A percentile compares a stretch with the other conserved stretches of the same genome.
phyloP scores from a whole-genome alignment of 2,329 filamentous ascomycete species.

The Mollisia scopiformis region DNA sequence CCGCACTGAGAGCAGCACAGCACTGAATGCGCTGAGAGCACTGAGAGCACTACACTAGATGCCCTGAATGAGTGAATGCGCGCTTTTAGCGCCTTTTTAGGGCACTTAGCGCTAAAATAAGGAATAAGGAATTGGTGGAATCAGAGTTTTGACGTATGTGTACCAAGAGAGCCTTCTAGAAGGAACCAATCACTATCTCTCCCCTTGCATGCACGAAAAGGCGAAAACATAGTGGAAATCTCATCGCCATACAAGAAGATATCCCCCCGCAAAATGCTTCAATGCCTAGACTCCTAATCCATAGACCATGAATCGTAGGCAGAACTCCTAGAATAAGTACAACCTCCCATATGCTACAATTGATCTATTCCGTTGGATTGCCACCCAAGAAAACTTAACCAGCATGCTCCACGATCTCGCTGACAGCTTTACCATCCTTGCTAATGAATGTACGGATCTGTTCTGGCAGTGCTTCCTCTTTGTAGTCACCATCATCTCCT shows the following conservation, averaged over 20 bases:
- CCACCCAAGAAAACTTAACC: slow-evolving; percentile 45
- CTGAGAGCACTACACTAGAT: no score
- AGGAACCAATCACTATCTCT: background rate
- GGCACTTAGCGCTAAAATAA: no score
- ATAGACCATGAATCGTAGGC: background rate
- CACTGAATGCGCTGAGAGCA: no score
- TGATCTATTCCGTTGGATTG: background rate
- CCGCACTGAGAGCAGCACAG: no score
- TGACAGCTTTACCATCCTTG: slow-evolving; percentile 75
- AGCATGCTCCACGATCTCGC: slow-evolving; percentile 93
- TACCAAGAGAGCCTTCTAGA: no score
- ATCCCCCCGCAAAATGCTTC: background rate
- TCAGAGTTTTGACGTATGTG: background rate
- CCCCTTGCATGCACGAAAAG: background rate
- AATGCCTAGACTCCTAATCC: background rate
- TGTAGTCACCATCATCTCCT: slow-evolving; percentile 74
- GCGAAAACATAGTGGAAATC: background rate
- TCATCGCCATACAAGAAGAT: no score
- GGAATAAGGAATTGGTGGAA: no score
- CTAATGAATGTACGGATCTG: slow-evolving; percentile 83
- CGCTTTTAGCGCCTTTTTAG: no score
- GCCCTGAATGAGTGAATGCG: no score
- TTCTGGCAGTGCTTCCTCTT: slow-evolving; percentile 84
- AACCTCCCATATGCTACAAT: background rate
- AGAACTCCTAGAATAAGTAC: background rate